Evolutionary conservation across 2,329 filamentous ascomycete genomes (phyloP).

Genomic region (Leptographium wingfieldii): DNA sequence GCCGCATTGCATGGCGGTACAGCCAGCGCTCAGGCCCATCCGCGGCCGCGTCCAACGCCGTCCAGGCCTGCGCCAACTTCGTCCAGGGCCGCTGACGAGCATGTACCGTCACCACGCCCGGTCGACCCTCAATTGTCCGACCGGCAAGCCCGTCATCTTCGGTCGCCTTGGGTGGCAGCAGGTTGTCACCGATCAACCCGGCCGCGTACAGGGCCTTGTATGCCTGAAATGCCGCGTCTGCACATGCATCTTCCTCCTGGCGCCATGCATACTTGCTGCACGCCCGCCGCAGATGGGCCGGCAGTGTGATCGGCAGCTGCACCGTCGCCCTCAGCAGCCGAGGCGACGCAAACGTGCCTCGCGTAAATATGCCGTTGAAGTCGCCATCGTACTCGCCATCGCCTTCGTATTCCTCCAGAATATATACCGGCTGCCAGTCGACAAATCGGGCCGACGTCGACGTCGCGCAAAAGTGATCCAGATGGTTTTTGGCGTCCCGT

Average conservation of each 20-base stretch:
- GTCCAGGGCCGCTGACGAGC: slow-evolving; percentile 34
- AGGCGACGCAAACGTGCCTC: background rate
- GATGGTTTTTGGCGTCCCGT: slow-evolving; percentile 60
- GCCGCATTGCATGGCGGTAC: slow-evolving; percentile 20
- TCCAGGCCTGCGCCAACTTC: slow-evolving; percentile 30
- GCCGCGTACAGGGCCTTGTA: slow-evolving; percentile 57
- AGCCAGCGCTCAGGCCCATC: background rate
- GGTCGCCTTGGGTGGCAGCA: slow-evolving; percentile 47
- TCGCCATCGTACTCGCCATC: slow-evolving; percentile 7
- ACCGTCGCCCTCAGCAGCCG: slow-evolving; percentile 43
- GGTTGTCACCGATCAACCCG: slow-evolving; percentile 63
- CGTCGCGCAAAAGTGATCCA: slow-evolving; percentile 68
- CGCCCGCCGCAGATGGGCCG: slow-evolving; percentile 44
- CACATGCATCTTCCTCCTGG: slow-evolving; percentile 59
- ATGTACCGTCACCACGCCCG: slow-evolving; percentile 22
- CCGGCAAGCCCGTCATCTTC: slow-evolving; percentile 13
- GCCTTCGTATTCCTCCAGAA: slow-evolving; percentile 24
- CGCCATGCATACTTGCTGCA: slow-evolving; percentile 46
- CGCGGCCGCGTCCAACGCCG: background rate
- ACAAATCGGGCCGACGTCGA: slow-evolving; percentile 46
- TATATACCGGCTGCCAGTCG: slow-evolving; percentile 56
- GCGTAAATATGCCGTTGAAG: too few relatives aligned
- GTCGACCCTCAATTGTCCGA: slow-evolving; percentile 25
- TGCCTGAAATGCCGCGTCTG: slow-evolving; percentile 74
- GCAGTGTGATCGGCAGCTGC: slow-evolving; percentile 56